Evolutionary conservation across 2,329 filamentous ascomycete species (phyloP).

Genomic region (Pseudogymnoascus sp.): DNA sequence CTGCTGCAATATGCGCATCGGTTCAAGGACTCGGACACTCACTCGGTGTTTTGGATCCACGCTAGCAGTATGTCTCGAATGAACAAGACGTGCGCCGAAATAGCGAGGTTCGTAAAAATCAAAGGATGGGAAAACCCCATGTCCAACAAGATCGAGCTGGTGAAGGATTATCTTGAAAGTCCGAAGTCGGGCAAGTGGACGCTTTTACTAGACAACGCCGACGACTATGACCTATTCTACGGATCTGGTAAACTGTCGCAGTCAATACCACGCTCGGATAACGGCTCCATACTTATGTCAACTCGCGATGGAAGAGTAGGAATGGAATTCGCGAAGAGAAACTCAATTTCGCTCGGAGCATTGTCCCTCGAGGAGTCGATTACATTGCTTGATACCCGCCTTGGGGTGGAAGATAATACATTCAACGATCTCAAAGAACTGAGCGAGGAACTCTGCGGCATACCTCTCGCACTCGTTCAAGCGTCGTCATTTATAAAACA

Average conservation of each 20-base stretch:
- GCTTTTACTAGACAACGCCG: conserved; percentile 38
- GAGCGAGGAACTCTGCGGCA: conserved; percentile 23
- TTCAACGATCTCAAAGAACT: conserved; percentile 1
- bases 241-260: conserved; percentile 16
- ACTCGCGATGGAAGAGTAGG: conserved; percentile 17
- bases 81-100: conserved; percentile 33
- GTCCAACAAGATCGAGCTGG: conserved; percentile 13
- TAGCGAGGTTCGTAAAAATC: conserved; percentile 29
- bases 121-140: conserved; percentile 16
- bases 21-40: conserved; percentile 29
- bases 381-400: conserved; percentile 19
- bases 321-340: conserved; percentile 8
- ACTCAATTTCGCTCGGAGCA: conserved; percentile 21
- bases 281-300: conserved; percentile 30
- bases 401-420: conserved; percentile 11
- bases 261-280: conserved; percentile 28
- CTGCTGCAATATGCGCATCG: conserved; percentile 36
- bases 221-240: conserved; percentile 32
- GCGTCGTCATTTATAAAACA: conserved; percentile 32
- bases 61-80: conserved; percentile 34
- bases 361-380: conserved; percentile 22
- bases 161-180: conserved; percentile 16
- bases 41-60: conserved; percentile 40
- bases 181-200: conserved; percentile 31
- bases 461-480: conserved; percentile 34